Conservation (phyloP, 2,329 filamentous ascomycete genomes). For the Colletotrichum tropicale region DNA sequence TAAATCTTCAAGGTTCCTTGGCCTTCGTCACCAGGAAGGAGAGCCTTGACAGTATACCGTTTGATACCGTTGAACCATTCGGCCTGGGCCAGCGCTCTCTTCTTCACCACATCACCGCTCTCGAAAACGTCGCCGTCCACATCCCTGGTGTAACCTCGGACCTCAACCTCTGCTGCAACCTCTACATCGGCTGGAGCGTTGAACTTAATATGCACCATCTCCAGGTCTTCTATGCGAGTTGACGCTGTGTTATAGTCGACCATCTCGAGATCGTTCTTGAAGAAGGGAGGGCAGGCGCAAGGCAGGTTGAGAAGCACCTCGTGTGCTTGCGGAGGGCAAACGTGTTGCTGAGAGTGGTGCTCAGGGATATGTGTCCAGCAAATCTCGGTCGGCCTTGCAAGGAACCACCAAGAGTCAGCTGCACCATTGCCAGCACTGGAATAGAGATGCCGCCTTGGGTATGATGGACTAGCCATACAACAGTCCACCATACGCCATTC, state of each 20-base stretch:
- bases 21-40: constrained; percentile 90
- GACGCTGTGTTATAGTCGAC: constrained; percentile 90
- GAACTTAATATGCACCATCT: constrained; percentile 90
- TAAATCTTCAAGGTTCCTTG: constrained; percentile 89
- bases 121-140: constrained; percentile 92
- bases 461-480: constrained; percentile 87
- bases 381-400: constrained; percentile 84
- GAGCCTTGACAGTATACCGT: constrained; percentile 89
- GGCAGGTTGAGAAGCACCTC: constrained; percentile 88
- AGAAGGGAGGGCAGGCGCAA: constrained; percentile 84
- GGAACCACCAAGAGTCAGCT: constrained; percentile 92
- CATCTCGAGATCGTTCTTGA: constrained; percentile 81
- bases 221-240: constrained; percentile 85
- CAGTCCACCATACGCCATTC: constrained; percentile 98
- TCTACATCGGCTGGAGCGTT: constrained; percentile 90
- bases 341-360: constrained; percentile 86
- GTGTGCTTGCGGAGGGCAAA: constrained; percentile 85
- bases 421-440: constrained; percentile 71
- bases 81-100: constrained; percentile 86
- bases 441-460: constrained; percentile 79
- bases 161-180: constrained; percentile 90
- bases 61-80: constrained; percentile 91
- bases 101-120: constrained; percentile 83
- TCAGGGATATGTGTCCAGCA: constrained; percentile 97
- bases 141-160: constrained; percentile 79